Conservation (phyloP, 306 rosid species). For the Vicia villosa region DNA sequence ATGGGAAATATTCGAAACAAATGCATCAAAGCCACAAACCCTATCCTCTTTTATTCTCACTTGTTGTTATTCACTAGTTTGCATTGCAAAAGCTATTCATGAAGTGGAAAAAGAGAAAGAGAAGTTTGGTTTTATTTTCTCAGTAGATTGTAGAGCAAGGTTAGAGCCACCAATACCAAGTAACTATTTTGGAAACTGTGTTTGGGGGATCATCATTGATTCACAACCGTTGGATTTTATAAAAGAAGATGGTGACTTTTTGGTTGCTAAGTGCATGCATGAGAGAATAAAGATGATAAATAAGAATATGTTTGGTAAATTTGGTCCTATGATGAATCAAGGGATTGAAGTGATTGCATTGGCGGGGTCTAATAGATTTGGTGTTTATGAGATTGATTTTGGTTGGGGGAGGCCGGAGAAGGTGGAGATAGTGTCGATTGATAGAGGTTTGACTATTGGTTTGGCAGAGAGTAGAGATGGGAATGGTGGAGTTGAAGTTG, state of each 20-base stretch:
- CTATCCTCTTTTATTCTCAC: conserved; percentile 36
- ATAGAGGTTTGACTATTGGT: not conserved
- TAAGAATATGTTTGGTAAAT: not conserved
- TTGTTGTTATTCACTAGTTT: not conserved
- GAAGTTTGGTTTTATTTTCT: not conserved
- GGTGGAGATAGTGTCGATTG: conserved; percentile 42
- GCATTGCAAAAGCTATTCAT: conserved; percentile 37
- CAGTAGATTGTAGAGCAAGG: conserved; percentile 21
- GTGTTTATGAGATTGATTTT: conserved; percentile 47
- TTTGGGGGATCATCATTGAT: not conserved
- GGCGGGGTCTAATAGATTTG: conserved; percentile 49
- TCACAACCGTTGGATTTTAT: not conserved
- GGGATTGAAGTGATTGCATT: not conserved
- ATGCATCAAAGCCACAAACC: not conserved
- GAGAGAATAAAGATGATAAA: not conserved
- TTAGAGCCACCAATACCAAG: conserved; percentile 31
- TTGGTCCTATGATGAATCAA: rapidly evolving
- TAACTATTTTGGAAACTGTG: conserved; percentile 27
- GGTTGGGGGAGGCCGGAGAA: conserved; percentile 54
- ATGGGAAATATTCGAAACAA: not conserved
- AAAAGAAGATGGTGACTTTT: conserved; percentile 19
- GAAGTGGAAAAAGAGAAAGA: not conserved
- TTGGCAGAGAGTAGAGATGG: conserved; percentile 41
- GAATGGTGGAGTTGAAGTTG: conserved; percentile 40
- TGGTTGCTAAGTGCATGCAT: conserved; percentile 14